A percentile compares a stretch with the other conserved stretches of the same genome.
phyloP scores from a whole-genome alignment of 768 basidiomycete species.

The Phylloporus rhodoxanthus region DNA sequence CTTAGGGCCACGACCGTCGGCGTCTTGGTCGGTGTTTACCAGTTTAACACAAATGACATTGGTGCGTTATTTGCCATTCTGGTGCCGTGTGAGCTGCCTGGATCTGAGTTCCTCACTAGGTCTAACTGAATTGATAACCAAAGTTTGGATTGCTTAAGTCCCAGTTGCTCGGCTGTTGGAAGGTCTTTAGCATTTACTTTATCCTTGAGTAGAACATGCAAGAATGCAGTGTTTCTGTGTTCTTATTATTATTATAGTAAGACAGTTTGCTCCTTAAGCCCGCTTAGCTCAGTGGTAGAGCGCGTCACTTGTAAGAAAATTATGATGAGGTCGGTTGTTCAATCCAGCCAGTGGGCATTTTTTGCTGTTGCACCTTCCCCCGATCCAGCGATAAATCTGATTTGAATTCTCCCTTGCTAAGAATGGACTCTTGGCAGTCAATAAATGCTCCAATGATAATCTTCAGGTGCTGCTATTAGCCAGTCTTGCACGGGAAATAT shows the following conservation, averaged over 20 bases:
- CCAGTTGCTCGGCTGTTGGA: neutral
- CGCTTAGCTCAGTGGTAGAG: slow-evolving; percentile 44
- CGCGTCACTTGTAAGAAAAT: slow-evolving; percentile 36
- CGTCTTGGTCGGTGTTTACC: slow-evolving; percentile 85
- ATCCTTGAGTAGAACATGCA: neutral
- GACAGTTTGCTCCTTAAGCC: slow-evolving; percentile 5
- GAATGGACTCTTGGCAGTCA: no score
- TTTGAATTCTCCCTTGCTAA: no score
- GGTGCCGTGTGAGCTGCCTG: neutral
- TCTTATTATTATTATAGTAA: neutral
- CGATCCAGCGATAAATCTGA: no score
- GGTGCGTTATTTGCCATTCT: slow-evolving; percentile 49
- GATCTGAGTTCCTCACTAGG: slow-evolving; percentile 40
- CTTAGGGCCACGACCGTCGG: slow-evolving; percentile 74
- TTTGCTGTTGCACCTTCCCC: no score
- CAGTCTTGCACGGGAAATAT: no score
- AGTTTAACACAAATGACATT: slow-evolving; percentile 98
- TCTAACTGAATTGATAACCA: slow-evolving; percentile 77
- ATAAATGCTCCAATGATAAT: no score
- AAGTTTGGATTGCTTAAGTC: slow-evolving; percentile 71
- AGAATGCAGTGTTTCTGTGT: neutral
- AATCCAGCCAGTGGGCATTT: slow-evolving; percentile 39
- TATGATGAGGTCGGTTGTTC: slow-evolving; percentile 43
- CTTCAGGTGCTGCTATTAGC: no score
- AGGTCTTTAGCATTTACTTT: neutral